Percentiles rank a stretch among this genome's conserved stretches.
Conservation (phyloP, 78 protist genomes). For the Dictyostelium intermedium region DNA sequence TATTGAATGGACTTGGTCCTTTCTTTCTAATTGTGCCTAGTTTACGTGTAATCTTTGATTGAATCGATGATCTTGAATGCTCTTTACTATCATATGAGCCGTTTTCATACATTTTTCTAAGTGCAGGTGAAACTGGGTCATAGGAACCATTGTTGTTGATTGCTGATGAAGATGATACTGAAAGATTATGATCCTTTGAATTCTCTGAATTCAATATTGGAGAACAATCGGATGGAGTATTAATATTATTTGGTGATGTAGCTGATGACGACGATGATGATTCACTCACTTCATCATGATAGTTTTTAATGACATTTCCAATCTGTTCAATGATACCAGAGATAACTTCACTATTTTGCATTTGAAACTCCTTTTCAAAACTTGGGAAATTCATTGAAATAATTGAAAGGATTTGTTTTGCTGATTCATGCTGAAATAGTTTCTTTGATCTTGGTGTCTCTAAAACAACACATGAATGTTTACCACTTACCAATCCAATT, state of each 20-base stretch:
- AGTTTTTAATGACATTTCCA: neutral
- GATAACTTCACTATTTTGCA: neutral
- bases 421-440: slow-evolving; percentile 10
- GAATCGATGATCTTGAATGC: slow-evolving; percentile 13
- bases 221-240: neutral
- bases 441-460: slow-evolving; percentile 17
- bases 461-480: slow-evolving; percentile 28
- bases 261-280: neutral
- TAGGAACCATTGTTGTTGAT: neutral
- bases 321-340: slow-evolving; percentile 21
- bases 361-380: slow-evolving; percentile 42
- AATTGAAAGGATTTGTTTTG: neutral
- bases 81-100: neutral
- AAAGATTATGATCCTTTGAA: neutral
- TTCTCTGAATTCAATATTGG: neutral
- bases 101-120: slow-evolving; percentile 23
- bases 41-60: slow-evolving; percentile 46
- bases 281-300: neutral
- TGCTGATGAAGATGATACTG: neutral
- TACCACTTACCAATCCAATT: slow-evolving; percentile 70
- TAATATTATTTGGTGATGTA: neutral
- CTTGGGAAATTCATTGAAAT: slow-evolving; percentile 23
- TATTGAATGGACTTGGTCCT: neutral
- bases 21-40: slow-evolving; percentile 60
- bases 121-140: neutral